These are phyloP conservation scores for Ligustrum vulgare DNA, from an alignment of 257 asterid genomes.

Conservation along the genomic window DNA sequence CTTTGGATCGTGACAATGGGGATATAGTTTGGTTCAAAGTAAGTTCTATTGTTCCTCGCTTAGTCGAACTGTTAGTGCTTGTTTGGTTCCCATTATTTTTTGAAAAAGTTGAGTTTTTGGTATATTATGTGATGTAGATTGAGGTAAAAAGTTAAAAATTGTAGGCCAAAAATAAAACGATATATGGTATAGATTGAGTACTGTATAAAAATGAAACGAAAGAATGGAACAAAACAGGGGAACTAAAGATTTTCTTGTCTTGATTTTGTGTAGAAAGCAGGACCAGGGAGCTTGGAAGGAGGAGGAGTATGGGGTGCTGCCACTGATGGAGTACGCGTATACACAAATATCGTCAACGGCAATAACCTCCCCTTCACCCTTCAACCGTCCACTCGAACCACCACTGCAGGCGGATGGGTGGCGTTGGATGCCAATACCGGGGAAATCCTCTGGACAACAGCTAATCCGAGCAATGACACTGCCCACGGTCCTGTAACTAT, in stretches of 20 bases:
- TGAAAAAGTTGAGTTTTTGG: no score
- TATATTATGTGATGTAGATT: no score
- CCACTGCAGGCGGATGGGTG: conserved; percentile 80
- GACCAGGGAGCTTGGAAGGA: conserved; percentile 68
- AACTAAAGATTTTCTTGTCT: neutral
- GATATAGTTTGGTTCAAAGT: conserved; percentile 55
- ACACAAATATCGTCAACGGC: conserved; percentile 63
- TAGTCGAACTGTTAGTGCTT: no score
- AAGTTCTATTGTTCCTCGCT: neutral
- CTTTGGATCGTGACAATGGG: conserved; percentile 55
- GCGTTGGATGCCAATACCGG: conserved; percentile 72
- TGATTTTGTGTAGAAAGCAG: conserved; percentile 43
- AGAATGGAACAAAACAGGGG: no score
- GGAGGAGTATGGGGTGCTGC: conserved; percentile 90
- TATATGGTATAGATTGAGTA: no score
- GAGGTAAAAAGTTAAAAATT: no score
- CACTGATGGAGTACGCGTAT: conserved; percentile 55
- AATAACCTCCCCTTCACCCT: conserved; percentile 44
- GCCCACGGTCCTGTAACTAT: conserved; percentile 68
- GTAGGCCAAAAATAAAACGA: no score
- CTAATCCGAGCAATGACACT: conserved; percentile 68
- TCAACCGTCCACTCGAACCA: conserved; percentile 50
- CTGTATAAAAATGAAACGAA: no score
- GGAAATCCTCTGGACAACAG: conserved; percentile 66
- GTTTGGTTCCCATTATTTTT: no score